These are phyloP conservation scores for Xerocomellus intermedius DNA, from an alignment of 768 basidiomycete genomes.

Conservation along the genomic window DNA sequence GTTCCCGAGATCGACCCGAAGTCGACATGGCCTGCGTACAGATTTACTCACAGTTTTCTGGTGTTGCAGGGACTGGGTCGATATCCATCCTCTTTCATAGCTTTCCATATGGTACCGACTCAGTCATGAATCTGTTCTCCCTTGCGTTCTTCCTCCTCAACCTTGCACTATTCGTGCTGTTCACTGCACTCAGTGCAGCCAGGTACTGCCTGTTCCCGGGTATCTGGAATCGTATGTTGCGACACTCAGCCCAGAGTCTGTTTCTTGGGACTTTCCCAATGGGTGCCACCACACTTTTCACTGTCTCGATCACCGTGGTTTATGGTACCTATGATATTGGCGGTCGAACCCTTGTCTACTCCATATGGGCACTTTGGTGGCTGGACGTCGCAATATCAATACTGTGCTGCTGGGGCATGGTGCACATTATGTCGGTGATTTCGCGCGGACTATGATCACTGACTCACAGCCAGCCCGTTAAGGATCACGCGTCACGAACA, in stretches of 20 bases:
- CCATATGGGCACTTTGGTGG: constrained; percentile 72
- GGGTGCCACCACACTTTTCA: constrained; percentile 60
- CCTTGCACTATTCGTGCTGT: constrained; percentile 50
- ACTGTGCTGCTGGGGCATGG: constrained; percentile 56
- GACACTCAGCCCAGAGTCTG: constrained; percentile 50
- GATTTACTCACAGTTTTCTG: neutral
- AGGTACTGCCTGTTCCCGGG: constrained; percentile 56
- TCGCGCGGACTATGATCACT: constrained; percentile 15
- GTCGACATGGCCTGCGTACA: neutral
- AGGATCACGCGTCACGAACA: constrained; percentile 63
- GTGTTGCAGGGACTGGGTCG: constrained; percentile 43
- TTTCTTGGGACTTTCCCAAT: constrained; percentile 54
- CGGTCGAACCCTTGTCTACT: constrained; percentile 50
- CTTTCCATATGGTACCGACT: constrained; percentile 53
- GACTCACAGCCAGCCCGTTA: constrained; percentile 9
- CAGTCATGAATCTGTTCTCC: constrained; percentile 42
- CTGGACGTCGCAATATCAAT: constrained; percentile 54
- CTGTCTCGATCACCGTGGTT: constrained; percentile 46
- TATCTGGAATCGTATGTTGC: constrained; percentile 47
- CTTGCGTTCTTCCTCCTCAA: constrained; percentile 60
- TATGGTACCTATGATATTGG: constrained; percentile 46
- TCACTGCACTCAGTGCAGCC: constrained; percentile 42
- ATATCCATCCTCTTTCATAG: constrained; percentile 54
- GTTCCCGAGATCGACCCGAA: neutral
- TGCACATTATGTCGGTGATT: constrained; percentile 63